Percentiles rank a stretch among this genome's conserved stretches.
Conservation (phyloP, 257 asterid species). For the Scutellaria galericulata region DNA sequence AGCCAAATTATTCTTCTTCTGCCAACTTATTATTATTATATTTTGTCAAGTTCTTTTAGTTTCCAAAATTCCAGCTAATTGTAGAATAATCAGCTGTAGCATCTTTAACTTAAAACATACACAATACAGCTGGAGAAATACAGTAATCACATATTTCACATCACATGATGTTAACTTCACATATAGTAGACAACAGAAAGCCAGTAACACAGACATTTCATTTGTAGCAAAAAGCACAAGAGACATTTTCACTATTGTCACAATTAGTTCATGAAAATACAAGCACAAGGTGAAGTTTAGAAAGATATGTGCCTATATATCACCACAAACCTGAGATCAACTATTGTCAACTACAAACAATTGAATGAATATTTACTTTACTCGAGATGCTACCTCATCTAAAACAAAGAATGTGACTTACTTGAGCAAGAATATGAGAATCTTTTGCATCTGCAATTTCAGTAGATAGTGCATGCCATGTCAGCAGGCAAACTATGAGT, state of each 20-base stretch:
- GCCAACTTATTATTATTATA: too few relatives aligned
- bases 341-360: neutral
- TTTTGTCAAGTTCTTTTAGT: too few relatives aligned
- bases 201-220: neutral
- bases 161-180: neutral
- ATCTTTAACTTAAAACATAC: neutral
- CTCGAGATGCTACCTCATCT: conserved; percentile 26
- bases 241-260: neutral
- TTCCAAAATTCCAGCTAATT: too few relatives aligned
- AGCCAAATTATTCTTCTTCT: neutral
- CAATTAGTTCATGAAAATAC: neutral
- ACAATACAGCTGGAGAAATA: neutral
- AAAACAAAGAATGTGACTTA: conserved; percentile 37
- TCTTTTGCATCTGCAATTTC: conserved; percentile 19
- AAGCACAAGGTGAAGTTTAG: neutral
- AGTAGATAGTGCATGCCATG: conserved; percentile 15
- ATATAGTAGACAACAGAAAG: neutral
- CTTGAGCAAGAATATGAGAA: conserved; percentile 20
- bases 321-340: conserved; percentile 14
- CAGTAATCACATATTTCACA: neutral
- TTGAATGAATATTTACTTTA: conserved; percentile 8
- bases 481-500: conserved; percentile 17
- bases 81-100: too few relatives aligned
- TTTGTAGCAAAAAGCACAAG: conserved; percentile 8
- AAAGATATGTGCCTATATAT: neutral